Evolutionary conservation across 1,284 basidiomycete genomes (phyloP).

Genomic region (Ceratobasidium sp.): DNA sequence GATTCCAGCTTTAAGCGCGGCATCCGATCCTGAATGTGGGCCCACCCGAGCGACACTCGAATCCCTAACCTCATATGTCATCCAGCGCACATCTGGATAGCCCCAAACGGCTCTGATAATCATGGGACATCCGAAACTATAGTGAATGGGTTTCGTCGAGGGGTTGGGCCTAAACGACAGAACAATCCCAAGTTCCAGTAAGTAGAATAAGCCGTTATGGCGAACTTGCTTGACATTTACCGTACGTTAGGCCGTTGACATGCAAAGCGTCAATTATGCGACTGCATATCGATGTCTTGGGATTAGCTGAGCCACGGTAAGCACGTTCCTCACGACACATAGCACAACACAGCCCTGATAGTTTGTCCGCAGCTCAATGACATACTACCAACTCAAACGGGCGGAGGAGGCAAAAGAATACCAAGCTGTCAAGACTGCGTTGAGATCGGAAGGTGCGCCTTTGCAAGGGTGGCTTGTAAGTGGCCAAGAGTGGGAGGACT

Average conservation of each 20-base stretch:
- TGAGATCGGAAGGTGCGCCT: slow-evolving; percentile 59
- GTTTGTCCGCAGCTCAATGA: slow-evolving; percentile 46
- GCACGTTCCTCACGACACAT: slow-evolving; percentile 1
- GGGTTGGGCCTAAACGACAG: slow-evolving; percentile 75
- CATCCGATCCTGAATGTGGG: slow-evolving; percentile 63
- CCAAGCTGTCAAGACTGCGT: slow-evolving; percentile 60
- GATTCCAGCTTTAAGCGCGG: slow-evolving; percentile 48
- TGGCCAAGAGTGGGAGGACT: slow-evolving; percentile 65
- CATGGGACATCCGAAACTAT: slow-evolving; percentile 57
- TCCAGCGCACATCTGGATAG: slow-evolving; percentile 76
- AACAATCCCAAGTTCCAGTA: slow-evolving; percentile 71
- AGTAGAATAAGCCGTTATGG: slow-evolving; percentile 38
- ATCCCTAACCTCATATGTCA: not conserved
- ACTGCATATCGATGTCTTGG: slow-evolving; percentile 53
- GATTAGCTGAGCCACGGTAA: not conserved
- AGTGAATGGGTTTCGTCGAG: slow-evolving; percentile 61
- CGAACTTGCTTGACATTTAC: not conserved
- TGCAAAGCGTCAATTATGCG: slow-evolving; percentile 64
- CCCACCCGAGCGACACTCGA: slow-evolving; percentile 36
- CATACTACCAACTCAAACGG: slow-evolving; percentile 59
- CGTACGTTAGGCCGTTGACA: slow-evolving; percentile 60
- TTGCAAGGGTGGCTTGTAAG: slow-evolving; percentile 73
- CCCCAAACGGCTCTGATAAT: slow-evolving; percentile 54
- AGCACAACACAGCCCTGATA: not conserved
- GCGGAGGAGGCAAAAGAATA: slow-evolving; percentile 56